Evolutionary conservation across 345 rosid genomes (phyloP).

Genomic region (Eucalyptus marginata): DNA sequence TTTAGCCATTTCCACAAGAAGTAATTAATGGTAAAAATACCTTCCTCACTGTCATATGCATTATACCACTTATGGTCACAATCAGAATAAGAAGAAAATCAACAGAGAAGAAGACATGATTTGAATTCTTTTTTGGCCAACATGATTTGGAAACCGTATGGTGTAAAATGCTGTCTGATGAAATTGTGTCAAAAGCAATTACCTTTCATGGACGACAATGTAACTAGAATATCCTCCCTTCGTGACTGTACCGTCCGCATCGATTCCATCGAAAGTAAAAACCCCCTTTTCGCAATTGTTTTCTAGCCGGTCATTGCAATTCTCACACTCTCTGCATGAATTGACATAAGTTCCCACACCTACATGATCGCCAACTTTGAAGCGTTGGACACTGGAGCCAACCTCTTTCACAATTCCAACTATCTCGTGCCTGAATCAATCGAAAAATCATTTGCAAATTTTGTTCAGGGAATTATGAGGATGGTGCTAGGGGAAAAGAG

Average conservation of each 20-base stretch:
- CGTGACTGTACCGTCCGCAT: conserved; percentile 64
- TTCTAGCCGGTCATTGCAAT: conserved; percentile 48
- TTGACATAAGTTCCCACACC: conserved; percentile 91
- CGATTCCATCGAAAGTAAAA: conserved; percentile 58
- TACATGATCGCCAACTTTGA: conserved; percentile 74
- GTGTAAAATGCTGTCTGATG: background rate
- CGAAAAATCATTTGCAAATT: background rate
- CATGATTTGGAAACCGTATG: background rate
- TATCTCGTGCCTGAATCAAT: conserved; percentile 63
- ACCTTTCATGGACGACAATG: conserved; percentile 79
- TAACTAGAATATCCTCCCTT: conserved; percentile 87
- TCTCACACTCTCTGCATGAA: conserved; percentile 72
- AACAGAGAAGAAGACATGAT: background rate
- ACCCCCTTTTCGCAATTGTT: conserved; percentile 45
- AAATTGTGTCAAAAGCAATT: background rate
- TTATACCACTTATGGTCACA: background rate
- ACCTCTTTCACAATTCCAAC: conserved; percentile 73
- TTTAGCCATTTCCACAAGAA: background rate
- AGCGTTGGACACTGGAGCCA: conserved; percentile 45
- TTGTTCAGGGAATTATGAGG: background rate
- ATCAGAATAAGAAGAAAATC: background rate
- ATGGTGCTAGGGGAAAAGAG: background rate
- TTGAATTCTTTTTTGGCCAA: background rate
- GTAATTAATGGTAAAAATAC: background rate
- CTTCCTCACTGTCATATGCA: background rate